A percentile compares a stretch with the other conserved stretches of the same genome.
Evolutionary conservation across 202 grass and related monocot species (phyloP).

Genomic region (Panicum hallii): DNA sequence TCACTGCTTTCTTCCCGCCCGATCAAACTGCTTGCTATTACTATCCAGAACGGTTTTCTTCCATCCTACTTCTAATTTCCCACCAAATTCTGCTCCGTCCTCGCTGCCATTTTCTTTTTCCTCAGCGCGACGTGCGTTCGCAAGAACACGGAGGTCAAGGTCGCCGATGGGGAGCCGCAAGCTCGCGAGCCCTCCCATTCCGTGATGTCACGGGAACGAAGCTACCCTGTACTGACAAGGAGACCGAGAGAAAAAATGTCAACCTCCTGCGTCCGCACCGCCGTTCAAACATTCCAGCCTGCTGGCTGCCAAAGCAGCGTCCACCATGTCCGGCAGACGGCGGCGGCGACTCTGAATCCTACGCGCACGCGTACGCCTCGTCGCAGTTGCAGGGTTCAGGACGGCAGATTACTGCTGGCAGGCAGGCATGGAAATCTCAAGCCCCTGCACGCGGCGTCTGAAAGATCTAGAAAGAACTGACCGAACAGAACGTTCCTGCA

Average conservation of each 20-base stretch:
- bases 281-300: constrained; percentile 24
- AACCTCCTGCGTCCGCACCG: neutral
- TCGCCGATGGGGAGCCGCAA: neutral
- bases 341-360: constrained; percentile 23
- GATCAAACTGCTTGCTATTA: neutral
- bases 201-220: constrained; percentile 33
- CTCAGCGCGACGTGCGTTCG: neutral
- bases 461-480: constrained; percentile 25
- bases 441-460: neutral
- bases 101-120: neutral
- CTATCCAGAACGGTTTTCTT: neutral
- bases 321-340: constrained; percentile 16
- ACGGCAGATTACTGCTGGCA: neutral
- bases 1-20: neutral
- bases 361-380: neutral
- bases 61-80: neutral
- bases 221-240: constrained; percentile 27
- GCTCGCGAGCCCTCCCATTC: neutral
- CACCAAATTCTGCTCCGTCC: neutral
- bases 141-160: constrained; percentile 23
- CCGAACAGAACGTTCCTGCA: neutral
- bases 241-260: constrained; percentile 18
- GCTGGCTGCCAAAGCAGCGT: constrained; percentile 18
- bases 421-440: neutral
- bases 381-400: neutral